Evolutionary conservation across 768 basidiomycete species (phyloP).

Genomic region (Boletus huronensis): DNA sequence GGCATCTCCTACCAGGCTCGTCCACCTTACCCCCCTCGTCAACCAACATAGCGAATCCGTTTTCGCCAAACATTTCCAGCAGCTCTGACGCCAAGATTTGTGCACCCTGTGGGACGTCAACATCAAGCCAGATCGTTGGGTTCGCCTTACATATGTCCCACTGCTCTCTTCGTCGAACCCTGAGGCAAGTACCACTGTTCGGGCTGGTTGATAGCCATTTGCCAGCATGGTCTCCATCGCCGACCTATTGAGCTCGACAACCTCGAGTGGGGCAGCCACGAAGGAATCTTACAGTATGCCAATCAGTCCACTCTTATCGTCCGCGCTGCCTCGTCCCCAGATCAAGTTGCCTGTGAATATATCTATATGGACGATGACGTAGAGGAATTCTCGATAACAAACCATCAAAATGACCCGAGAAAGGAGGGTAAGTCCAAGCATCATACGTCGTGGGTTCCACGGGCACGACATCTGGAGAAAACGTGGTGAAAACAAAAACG

Average conservation of each 20-base stretch:
- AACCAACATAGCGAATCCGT: conserved; percentile 73
- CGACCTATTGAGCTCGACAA: conserved; percentile 29
- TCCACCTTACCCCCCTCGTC: conserved; percentile 76
- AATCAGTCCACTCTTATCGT: conserved; percentile 69
- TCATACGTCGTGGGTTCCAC: conserved; percentile 53
- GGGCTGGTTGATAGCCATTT: conserved; percentile 60
- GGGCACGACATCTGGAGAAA: conserved; percentile 58
- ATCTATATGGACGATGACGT: background rate
- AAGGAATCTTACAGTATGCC: conserved; percentile 48
- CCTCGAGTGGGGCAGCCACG: background rate
- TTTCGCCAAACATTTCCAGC: conserved; percentile 58
- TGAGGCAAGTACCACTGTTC: conserved; percentile 59
- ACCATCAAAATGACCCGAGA: conserved; percentile 62
- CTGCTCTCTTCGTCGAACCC: conserved; percentile 78
- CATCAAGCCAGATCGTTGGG: background rate
- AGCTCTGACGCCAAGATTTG: conserved; percentile 45
- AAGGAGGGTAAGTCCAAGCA: conserved; percentile 60
- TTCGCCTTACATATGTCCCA: conserved; percentile 40
- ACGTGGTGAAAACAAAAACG: background rate
- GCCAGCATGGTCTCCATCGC: conserved; percentile 63
- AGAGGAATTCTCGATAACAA: background rate
- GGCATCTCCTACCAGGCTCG: background rate
- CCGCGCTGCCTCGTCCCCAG: conserved; percentile 49
- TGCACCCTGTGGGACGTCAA: conserved; percentile 46
- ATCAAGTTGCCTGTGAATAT: conserved; percentile 32